Conservation (phyloP, 2,329 filamentous ascomycete species). For the Cordyceps cicadae region DNA sequence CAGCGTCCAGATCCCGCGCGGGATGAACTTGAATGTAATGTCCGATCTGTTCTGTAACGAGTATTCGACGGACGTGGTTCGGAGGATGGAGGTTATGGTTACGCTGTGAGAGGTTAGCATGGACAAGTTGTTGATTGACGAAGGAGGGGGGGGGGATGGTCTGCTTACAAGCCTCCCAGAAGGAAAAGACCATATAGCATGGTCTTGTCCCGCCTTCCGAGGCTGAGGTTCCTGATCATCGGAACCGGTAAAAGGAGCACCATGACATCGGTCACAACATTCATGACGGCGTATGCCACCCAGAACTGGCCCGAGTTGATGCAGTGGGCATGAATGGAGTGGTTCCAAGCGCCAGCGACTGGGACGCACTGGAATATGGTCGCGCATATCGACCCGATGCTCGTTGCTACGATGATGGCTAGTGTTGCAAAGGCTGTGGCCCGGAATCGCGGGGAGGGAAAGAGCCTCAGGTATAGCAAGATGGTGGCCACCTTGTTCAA, state of each 20-base stretch:
- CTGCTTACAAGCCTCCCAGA: constrained; percentile 28
- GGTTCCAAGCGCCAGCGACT: constrained; percentile 34
- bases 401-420: constrained; percentile 32
- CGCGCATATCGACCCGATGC: constrained; percentile 30
- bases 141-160: too few species aligned
- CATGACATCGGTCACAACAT: constrained; percentile 29
- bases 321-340: constrained; percentile 29
- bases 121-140: too few species aligned
- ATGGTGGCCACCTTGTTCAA: constrained; percentile 43
- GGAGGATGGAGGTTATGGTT: constrained; percentile 28
- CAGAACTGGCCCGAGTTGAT: constrained; percentile 35
- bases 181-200: constrained; percentile 29
- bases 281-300: constrained; percentile 36
- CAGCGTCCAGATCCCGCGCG: constrained; percentile 26
- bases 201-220: constrained; percentile 25
- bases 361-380: constrained; percentile 41
- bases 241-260: constrained; percentile 29
- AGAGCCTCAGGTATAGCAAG: constrained; percentile 42
- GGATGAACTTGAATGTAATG: constrained; percentile 20
- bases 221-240: constrained; percentile 25
- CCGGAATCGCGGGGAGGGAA: constrained; percentile 34
- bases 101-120: constrained; percentile 15
- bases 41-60: constrained; percentile 25
- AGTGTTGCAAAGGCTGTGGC: constrained; percentile 30
- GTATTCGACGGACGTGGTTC: constrained; percentile 27